These are phyloP conservation scores for Chlorella sp. DNA, from an alignment of 139 green algal genomes.

Conservation along the genomic window DNA sequence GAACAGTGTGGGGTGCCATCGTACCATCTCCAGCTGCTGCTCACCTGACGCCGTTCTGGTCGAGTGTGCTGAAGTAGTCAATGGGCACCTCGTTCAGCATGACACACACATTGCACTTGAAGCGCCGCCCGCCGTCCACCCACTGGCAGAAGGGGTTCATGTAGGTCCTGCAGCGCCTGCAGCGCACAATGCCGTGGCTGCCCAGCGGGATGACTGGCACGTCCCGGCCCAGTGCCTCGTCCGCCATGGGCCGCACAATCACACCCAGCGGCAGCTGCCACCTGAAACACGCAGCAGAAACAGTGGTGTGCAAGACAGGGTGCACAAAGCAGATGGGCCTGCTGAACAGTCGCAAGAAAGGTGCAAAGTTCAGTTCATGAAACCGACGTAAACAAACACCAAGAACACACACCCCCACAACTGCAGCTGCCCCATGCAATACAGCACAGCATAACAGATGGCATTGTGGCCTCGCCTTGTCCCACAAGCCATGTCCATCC, in stretches of 20 bases:
- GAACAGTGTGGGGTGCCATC: no score
- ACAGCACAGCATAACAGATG: no score
- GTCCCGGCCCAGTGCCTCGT: constrained; percentile 36
- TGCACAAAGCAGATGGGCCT: no score
- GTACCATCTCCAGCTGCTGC: no score
- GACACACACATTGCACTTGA: constrained; percentile 89
- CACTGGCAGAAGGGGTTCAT: constrained; percentile 97
- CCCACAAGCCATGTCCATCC: no score
- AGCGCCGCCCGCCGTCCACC: constrained; percentile 78
- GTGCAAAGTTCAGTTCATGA: no score
- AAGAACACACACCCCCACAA: no score
- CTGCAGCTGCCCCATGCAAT: no score
- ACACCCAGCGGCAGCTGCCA: constrained; percentile 81
- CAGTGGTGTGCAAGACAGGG: not conserved
- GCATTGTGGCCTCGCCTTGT: no score
- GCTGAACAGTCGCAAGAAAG: no score
- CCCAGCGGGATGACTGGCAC: constrained; percentile 77
- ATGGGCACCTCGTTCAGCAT: constrained; percentile 86
- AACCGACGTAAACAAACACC: no score
- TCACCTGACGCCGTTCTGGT: constrained; percentile 58
- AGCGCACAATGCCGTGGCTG: constrained; percentile 83
- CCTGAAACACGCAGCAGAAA: constrained; percentile 9
- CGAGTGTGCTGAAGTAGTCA: constrained; percentile 86
- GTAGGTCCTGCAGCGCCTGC: constrained; percentile 92
- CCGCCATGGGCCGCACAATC: constrained; percentile 82